Evolutionary conservation across 352 stramenopile genomes (phyloP).

Genomic region (Lagenidium giganteum): DNA sequence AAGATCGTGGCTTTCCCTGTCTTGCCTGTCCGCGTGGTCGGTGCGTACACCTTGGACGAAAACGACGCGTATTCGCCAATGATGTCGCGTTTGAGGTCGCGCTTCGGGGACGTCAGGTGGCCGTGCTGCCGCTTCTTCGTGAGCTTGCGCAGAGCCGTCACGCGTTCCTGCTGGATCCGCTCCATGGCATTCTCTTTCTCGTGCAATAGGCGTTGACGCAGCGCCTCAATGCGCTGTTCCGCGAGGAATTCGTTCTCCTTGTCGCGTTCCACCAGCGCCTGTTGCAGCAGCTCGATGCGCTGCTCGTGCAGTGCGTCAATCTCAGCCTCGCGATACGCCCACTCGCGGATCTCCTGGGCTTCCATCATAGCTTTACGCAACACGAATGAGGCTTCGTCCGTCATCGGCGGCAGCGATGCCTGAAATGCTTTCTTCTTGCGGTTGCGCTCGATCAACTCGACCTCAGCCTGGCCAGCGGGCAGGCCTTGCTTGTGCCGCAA

Average conservation of each 20-base stretch:
- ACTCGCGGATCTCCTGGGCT: conserved; percentile 88
- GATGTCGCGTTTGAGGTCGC: conserved; percentile 67
- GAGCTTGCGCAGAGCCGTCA: conserved; percentile 88
- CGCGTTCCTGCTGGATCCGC: conserved; percentile 80
- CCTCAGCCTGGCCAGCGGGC: conserved; percentile 74
- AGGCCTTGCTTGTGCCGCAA: conserved; percentile 67
- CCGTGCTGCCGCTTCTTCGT: conserved; percentile 76
- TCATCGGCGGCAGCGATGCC: conserved; percentile 88
- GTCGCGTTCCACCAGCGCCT: conserved; percentile 85
- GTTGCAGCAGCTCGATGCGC: conserved; percentile 68
- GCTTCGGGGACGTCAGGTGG: conserved; percentile 31
- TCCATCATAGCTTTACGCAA: conserved; percentile 92
- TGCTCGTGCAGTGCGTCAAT: conserved; percentile 83
- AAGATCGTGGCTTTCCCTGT: conserved; percentile 38
- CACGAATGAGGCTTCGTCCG: conserved; percentile 90
- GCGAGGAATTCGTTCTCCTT: conserved; percentile 88
- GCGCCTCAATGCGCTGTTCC: conserved; percentile 86
- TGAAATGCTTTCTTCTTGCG: conserved; percentile 85
- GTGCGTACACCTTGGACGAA: conserved; percentile 82
- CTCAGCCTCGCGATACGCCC: conserved; percentile 83
- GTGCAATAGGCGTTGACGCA: conserved; percentile 75
- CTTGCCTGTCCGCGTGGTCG: conserved; percentile 55
- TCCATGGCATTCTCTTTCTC: conserved; percentile 74
- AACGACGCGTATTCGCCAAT: conserved; percentile 88
- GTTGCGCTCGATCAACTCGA: conserved; percentile 89